These are phyloP conservation scores for Mycena sanguinolenta DNA, from an alignment of 768 basidiomycete species.

Conservation along the genomic window DNA sequence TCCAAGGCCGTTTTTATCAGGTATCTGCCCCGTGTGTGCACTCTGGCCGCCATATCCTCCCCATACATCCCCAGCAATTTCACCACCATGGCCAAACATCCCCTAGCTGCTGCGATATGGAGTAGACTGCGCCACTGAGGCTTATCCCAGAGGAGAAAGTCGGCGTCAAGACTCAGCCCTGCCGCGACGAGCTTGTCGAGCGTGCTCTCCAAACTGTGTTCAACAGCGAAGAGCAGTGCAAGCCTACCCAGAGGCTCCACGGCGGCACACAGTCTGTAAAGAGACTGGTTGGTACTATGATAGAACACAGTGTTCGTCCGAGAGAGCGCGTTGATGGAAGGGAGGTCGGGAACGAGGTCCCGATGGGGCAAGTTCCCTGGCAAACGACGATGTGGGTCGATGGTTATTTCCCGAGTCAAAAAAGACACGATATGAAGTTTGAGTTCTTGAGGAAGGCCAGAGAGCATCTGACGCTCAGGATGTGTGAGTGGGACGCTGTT, in stretches of 20 bases:
- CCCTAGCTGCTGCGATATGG: not conserved
- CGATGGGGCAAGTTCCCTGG: too few species aligned
- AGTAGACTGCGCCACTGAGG: not conserved
- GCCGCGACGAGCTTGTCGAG: conserved; percentile 13
- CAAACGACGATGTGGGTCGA: too few species aligned
- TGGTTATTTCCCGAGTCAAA: too few species aligned
- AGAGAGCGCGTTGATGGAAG: not conserved
- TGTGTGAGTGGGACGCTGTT: too few species aligned
- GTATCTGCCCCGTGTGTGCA: not conserved
- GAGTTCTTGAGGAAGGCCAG: too few species aligned
- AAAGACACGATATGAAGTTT: too few species aligned
- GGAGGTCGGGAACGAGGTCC: too few species aligned
- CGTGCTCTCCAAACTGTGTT: not conserved
- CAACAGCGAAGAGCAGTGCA: not conserved
- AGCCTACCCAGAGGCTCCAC: not conserved
- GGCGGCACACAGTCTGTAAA: not conserved
- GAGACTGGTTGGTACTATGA: not conserved
- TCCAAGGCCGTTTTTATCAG: not conserved
- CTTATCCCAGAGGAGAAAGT: not conserved
- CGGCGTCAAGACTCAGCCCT: conserved; percentile 1
- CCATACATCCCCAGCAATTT: conserved; percentile 1
- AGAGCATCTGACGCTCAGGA: too few species aligned
- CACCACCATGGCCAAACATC: not conserved
- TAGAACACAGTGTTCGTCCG: not conserved
- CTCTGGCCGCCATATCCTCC: not conserved